phyloP scores from a whole-genome alignment of 106 monocot genomes.

The Ottelia alismoides region DNA sequence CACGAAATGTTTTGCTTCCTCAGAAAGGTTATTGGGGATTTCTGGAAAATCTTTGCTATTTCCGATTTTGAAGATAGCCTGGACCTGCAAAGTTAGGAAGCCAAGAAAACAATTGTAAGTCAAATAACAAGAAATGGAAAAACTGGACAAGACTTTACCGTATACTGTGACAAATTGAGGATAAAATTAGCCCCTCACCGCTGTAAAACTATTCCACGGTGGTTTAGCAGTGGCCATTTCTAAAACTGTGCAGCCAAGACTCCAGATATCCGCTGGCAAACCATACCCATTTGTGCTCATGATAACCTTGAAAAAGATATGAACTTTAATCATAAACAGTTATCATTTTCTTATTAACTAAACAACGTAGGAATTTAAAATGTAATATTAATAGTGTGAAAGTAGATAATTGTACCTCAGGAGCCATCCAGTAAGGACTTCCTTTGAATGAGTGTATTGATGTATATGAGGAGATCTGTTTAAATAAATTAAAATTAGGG shows the following conservation, averaged over 20 bases:
- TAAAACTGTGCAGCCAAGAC: conserved; percentile 90
- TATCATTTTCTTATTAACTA: neutral
- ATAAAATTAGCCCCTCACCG: conserved; percentile 35
- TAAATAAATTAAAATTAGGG: conserved; percentile 2
- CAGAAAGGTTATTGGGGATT: conserved; percentile 70
- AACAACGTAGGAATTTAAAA: too few species aligned
- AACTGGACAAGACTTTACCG: neutral
- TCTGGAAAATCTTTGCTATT: conserved; percentile 94
- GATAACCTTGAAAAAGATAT: conserved; percentile 45
- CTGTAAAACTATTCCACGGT: conserved; percentile 85
- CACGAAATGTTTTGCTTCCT: conserved; percentile 64
- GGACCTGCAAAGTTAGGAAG: conserved; percentile 27
- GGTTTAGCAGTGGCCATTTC: conserved; percentile 96
- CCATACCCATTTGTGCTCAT: conserved; percentile 81
- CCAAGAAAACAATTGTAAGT: neutral
- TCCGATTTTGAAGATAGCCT: conserved; percentile 94
- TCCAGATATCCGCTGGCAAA: conserved; percentile 94
- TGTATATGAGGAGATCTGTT: conserved; percentile 68
- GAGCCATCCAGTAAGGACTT: conserved; percentile 99
- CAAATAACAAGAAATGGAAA: neutral
- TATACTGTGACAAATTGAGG: too few species aligned
- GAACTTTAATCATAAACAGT: neutral
- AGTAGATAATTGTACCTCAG: conserved; percentile 44
- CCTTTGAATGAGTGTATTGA: conserved; percentile 91
- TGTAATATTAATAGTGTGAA: neutral